phyloP scores from a whole-genome alignment of 169 alveolate species.

The Cystoisospora suis region DNA sequence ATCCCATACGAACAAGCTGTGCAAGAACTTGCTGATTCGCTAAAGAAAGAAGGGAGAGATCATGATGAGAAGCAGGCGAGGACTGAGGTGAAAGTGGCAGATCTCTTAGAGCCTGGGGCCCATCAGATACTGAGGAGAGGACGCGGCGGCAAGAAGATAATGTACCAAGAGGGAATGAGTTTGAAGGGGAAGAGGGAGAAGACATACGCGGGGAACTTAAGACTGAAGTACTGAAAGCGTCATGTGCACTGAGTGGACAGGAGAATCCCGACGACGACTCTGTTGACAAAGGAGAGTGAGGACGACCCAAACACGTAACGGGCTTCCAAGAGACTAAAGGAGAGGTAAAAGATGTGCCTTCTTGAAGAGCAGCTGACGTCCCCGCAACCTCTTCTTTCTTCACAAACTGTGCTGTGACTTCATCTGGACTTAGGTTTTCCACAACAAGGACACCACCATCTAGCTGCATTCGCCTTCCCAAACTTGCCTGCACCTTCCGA shows the following conservation, averaged over 20 bases:
- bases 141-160: background rate
- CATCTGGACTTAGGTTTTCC: background rate
- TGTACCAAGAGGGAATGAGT: background rate
- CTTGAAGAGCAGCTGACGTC: no score
- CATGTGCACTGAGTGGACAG: background rate
- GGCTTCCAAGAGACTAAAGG: no score
- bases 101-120: background rate
- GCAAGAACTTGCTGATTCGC: constrained; percentile 25
- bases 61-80: background rate
- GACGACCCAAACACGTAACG: no score
- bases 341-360: no score
- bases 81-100: background rate
- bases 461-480: background rate
- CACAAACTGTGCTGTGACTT: constrained; percentile 3
- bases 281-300: no score
- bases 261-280: background rate
- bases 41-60: background rate
- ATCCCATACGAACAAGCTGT: constrained; percentile 23
- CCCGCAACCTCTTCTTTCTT: background rate
- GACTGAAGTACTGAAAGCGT: background rate
- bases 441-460: background rate
- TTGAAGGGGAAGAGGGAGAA: background rate
- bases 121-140: background rate
- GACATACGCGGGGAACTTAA: background rate
- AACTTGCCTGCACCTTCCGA: background rate